These are phyloP conservation scores for Colletotrichum cuscutae DNA, from an alignment of 2,329 filamentous ascomycete genomes.

Conservation along the genomic window DNA sequence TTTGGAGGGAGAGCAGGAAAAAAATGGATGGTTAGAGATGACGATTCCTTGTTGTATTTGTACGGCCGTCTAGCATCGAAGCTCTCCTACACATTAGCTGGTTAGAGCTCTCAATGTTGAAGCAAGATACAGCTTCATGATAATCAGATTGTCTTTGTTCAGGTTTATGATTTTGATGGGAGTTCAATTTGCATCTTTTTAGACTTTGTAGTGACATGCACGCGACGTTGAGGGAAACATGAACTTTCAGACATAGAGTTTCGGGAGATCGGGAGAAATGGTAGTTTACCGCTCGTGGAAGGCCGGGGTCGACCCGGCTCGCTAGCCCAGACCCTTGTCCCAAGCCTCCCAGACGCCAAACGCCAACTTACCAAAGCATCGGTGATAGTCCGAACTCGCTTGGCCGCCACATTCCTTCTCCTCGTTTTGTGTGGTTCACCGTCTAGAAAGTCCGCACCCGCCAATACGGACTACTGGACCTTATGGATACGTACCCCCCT, in stretches of 20 bases:
- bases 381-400: slow-evolving; percentile 22
- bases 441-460: not conserved
- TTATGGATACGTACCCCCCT: not conserved
- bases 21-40: slow-evolving; percentile 4
- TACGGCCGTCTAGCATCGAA: slow-evolving; percentile 10
- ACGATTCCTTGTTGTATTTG: slow-evolving; percentile 24
- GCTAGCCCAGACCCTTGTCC: not conserved
- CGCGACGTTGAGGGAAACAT: not conserved
- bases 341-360: not conserved
- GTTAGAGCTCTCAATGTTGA: not conserved
- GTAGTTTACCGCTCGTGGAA: not conserved
- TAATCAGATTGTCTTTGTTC: slow-evolving; percentile 16
- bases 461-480: not conserved
- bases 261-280: not conserved
- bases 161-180: not conserved
- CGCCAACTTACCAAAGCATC: slow-evolving; percentile 2
- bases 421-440: not conserved
- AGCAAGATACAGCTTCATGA: not conserved
- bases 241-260: not conserved
- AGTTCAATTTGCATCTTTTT: not conserved
- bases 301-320: not conserved
- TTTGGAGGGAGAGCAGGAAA: not conserved
- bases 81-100: not conserved
- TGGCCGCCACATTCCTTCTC: not conserved
- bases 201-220: not conserved